Evolutionary conservation across 768 basidiomycete species (phyloP), one percentile per base, ranked within the genome.

Genomic region (Tylopilus intermedius): DNA sequence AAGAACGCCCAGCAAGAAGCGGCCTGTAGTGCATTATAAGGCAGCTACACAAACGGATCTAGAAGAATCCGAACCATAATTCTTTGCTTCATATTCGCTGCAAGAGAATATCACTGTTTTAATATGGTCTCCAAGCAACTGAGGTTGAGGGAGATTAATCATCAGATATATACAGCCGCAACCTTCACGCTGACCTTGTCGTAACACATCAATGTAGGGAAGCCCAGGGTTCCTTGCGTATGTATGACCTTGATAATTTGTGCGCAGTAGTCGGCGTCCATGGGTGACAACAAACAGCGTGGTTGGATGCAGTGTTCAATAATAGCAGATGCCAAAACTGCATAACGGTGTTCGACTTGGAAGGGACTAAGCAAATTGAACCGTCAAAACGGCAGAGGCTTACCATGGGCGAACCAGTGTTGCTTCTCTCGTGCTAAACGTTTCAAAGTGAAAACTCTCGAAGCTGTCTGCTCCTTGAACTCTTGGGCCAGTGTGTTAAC

Each of bases 201-300:
- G 62, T 94, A 96, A 54, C 87, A 84, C 64, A 82, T 79, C 10
- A 96, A 68, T 0, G 93, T 93, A 35, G 87, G 84, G 67, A 97
- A 99, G 2, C 87, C 86, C 8, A 84, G 82, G 0, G 94, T 94
- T n/a, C 91, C 94, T 65, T 86, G 81, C 13, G 80, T 78, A 60
- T 99, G 96, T 55, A 97, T 75, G 13, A 86, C 77, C 64, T 88
- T 88, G 67, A 98, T 88, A 62, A 98, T 86, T 58, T 91, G 88
- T 2, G 91, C 87, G 51, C 92, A 93, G 60, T 85, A 99, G 51
- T 95, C 88, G 24, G 96, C 95, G 68, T 99, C 96, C 82, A 94
- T 90, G 0, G 94, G 94, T 0, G 95, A 95, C n/a, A 97, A 73
- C 38, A 97, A 74, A 58, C 87, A 88, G 27, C 96, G 83, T 10